Conservation (phyloP, 768 basidiomycete genomes). For the Myochromella boudieri region DNA sequence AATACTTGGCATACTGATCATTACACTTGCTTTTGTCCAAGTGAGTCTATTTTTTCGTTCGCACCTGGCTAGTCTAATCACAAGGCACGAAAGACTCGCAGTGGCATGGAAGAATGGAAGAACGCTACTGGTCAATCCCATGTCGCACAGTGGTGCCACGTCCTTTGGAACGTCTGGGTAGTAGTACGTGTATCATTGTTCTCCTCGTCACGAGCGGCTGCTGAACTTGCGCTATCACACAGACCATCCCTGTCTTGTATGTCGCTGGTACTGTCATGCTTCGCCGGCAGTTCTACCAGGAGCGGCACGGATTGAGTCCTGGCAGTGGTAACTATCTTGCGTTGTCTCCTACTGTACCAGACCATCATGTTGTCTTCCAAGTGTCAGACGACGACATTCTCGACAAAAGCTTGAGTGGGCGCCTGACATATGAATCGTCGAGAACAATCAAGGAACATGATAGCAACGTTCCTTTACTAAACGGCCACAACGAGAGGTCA, state of each 20-base stretch:
- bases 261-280: constrained; percentile 41
- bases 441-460: constrained; percentile 16
- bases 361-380: constrained; percentile 17
- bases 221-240: background rate
- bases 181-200: constrained; percentile 45
- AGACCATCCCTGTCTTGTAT: constrained; percentile 48
- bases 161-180: constrained; percentile 46
- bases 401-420: constrained; percentile 9
- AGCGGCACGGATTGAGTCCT: constrained; percentile 23
- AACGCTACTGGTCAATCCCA: constrained; percentile 33
- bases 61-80: background rate
- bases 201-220: background rate
- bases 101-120: constrained; percentile 47
- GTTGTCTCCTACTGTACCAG: constrained; percentile 17
- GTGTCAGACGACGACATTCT: constrained; percentile 14
- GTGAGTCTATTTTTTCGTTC: constrained; percentile 26
- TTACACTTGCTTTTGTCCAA: constrained; percentile 53
- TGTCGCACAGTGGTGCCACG: constrained; percentile 35
- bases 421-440: constrained; percentile 2
- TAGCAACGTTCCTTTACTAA: constrained; percentile 21
- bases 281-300: constrained; percentile 41
- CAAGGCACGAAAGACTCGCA: constrained; percentile 31
- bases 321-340: constrained; percentile 24
- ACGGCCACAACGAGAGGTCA: background rate
- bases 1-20: constrained; percentile 45